Conservation (phyloP, 1,284 basidiomycete genomes). For the Quambalaria eucalypti region DNA sequence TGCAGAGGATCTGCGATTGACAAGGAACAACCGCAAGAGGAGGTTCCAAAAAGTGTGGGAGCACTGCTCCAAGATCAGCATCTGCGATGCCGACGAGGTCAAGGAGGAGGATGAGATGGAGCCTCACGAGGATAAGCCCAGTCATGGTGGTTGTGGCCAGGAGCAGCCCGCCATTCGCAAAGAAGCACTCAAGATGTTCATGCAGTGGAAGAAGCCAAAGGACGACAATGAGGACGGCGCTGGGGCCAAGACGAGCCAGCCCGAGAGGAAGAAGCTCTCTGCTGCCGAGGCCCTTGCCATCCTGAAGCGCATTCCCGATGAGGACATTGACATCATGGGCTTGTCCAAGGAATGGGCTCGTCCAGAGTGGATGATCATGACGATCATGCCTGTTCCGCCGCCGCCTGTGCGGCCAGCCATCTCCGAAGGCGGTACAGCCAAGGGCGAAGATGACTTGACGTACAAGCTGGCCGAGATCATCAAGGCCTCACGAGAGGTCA, state of each 20-base stretch:
- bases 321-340: slow-evolving; percentile 88
- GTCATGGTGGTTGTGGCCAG: slow-evolving; percentile 90
- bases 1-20: slow-evolving; percentile 32
- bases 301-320: slow-evolving; percentile 58
- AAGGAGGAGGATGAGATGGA: slow-evolving; percentile 41
- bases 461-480: slow-evolving; percentile 97
- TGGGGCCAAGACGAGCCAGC: slow-evolving; percentile 57
- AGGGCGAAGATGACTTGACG: slow-evolving; percentile 95
- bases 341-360: slow-evolving; percentile 90
- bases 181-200: slow-evolving; percentile 88
- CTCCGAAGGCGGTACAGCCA: slow-evolving; percentile 87
- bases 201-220: slow-evolving; percentile 88
- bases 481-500: slow-evolving; percentile 84
- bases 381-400: slow-evolving; percentile 92
- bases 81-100: slow-evolving; percentile 59
- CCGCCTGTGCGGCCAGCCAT: slow-evolving; percentile 97
- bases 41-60: slow-evolving; percentile 45
- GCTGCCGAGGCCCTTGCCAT: slow-evolving; percentile 71
- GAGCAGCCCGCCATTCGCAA: slow-evolving; percentile 82
- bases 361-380: slow-evolving; percentile 99
- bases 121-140: slow-evolving; percentile 50
- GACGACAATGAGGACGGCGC: slow-evolving; percentile 68
- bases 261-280: slow-evolving; percentile 79
- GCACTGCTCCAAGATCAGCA: slow-evolving; percentile 41
- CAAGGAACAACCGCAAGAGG: slow-evolving; percentile 33